Base-by-base conservation (phyloP, 2,329 filamentous ascomycete species). In the Aspergillus tanneri region DNA sequence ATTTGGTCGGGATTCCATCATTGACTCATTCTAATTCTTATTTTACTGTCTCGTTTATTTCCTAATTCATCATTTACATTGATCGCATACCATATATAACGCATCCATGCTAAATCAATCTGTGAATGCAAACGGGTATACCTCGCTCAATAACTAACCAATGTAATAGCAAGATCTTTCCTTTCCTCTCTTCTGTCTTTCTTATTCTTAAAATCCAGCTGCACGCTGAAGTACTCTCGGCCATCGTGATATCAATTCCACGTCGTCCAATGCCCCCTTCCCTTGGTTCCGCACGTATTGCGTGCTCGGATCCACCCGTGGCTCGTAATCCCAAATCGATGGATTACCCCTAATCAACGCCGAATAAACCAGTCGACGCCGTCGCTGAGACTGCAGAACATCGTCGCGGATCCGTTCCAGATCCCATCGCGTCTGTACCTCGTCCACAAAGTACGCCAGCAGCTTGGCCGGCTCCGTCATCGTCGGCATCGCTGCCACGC, bases 251-350 rank as follows among this genome's bases (percentile, higher is more conserved):
- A 72, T 65, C 11, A 67, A 51, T 43, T 73, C 70, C 12, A 72
- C 67, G 42, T 73, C 69, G 39, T 72, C 70, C 23, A 73, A 56
- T 2, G 64, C 60, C 3, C 69, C 69, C 62, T 70, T 68, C 57
- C 70, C 67, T 44, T 69, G 67, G 60, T 73, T 73, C 41, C 91
- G 87, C 61, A 96, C 95, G 70, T 92, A 95, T 70, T 88, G 88
- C 58, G 52, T 56, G 51, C 68, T 68, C 6, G 64, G 66, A 54
- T 71, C 64, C 40, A 74, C 60, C 44, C 78, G 72, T 0, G 90
- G 90, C 72, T 91, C 81, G 71, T 86, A 87, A 70, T 96, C 91
- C 91, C 91, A 96, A 65, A 84, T 81, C 30, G 87, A 87, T 58
- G 88, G 90, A 27, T 76, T 76, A 46, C 90, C 91, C 68, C 85